Evolutionary conservation across 148 eudicot genomes (phyloP).

Genomic region (Amaranthus hypochondriacus): DNA sequence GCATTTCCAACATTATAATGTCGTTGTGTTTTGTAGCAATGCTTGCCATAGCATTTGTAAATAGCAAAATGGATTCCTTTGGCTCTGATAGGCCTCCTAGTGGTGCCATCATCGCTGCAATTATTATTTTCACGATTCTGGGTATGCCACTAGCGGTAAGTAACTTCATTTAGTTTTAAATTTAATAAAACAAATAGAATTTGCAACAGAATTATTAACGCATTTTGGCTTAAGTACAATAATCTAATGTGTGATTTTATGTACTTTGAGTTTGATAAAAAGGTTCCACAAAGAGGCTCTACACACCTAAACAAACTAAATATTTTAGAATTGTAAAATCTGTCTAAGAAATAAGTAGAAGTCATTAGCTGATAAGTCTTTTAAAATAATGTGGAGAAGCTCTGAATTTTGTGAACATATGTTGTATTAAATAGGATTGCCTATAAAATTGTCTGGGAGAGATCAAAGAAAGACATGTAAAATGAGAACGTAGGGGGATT

Average conservation of each 20-base stretch:
- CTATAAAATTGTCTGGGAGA: background rate
- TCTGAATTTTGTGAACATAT: background rate
- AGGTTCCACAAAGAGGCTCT: too few relatives aligned
- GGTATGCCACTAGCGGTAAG: slow-evolving; percentile 96
- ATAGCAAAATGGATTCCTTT: slow-evolving; percentile 34
- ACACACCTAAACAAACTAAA: too few relatives aligned
- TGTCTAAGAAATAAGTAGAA: background rate
- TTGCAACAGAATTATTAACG: too few relatives aligned
- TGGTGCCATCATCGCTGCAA: slow-evolving; percentile 73
- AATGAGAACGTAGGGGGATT: background rate
- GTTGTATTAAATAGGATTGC: background rate
- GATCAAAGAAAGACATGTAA: background rate
- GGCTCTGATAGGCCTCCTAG: slow-evolving; percentile 48
- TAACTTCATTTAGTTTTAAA: slow-evolving; percentile 5
- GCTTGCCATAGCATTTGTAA: slow-evolving; percentile 56
- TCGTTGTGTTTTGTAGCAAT: slow-evolving; percentile 73
- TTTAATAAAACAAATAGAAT: background rate
- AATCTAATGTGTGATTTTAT: too few relatives aligned
- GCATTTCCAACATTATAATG: slow-evolving; percentile 83
- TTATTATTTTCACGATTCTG: slow-evolving; percentile 66
- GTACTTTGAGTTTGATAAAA: too few relatives aligned
- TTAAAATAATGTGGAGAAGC: background rate
- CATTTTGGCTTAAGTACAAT: too few relatives aligned
- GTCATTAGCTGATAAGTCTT: background rate
- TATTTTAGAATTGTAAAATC: too few relatives aligned